Conservation (phyloP, 331 rosid species). For the Acacia concinna region DNA sequence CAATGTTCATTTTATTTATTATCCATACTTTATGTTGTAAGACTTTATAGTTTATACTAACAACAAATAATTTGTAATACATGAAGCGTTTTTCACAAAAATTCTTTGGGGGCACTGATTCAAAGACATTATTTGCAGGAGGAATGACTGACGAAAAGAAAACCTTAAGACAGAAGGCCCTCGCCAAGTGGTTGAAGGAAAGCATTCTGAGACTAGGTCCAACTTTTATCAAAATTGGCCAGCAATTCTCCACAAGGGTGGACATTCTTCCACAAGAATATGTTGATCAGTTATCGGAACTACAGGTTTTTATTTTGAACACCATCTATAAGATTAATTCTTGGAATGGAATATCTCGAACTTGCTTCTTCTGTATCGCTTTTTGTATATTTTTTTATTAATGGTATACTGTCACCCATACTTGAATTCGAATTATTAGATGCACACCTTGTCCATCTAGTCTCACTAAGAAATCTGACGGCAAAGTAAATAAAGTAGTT, state of each 20-base stretch:
- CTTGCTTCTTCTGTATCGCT: background rate
- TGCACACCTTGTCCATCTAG: background rate
- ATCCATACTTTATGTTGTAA: constrained; percentile 1
- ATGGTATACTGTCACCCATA: background rate
- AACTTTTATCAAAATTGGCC: constrained; percentile 96
- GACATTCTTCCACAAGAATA: constrained; percentile 99
- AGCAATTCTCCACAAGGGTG: constrained; percentile 98
- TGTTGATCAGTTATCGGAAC: constrained; percentile 75
- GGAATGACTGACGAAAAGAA: constrained; percentile 91
- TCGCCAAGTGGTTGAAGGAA: constrained; percentile 95
- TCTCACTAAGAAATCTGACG: background rate
- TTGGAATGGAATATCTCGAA: background rate
- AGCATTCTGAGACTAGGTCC: constrained; percentile 89
- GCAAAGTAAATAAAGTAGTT: background rate
- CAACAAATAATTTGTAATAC: background rate
- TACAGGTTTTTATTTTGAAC: constrained; percentile 63
- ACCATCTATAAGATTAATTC: background rate
- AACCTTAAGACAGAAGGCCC: constrained; percentile 63
- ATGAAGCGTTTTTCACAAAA: constrained; percentile 17
- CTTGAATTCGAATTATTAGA: background rate
- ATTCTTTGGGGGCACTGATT: constrained; percentile 21
- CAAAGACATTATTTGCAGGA: constrained; percentile 48
- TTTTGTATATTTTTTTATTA: background rate
- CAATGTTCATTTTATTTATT: background rate
- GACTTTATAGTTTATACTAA: background rate